phyloP scores from a whole-genome alignment of 192 early-diverging fungal genomes.

The Coemansia sp. region DNA sequence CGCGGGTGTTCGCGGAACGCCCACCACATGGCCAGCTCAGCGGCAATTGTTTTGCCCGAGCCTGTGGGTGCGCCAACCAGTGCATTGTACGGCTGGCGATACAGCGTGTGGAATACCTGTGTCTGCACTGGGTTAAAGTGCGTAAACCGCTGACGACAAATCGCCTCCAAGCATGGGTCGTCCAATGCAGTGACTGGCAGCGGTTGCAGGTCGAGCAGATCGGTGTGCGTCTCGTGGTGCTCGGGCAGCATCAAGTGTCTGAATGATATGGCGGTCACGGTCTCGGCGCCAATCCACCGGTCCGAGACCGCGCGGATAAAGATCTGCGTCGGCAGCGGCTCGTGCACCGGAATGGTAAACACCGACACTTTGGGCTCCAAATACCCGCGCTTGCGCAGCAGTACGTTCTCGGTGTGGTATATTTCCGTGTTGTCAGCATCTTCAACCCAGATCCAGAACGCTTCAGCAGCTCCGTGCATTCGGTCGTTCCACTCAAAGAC shows the following conservation, averaged over 20 bases:
- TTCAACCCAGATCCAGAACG: conserved; percentile 97
- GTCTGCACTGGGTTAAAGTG: conserved; percentile 99
- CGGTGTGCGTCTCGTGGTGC: conserved; percentile 81
- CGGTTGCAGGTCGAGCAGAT: conserved; percentile 89
- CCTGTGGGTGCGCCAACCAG: conserved; percentile 96
- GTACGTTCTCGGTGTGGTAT: conserved; percentile 88
- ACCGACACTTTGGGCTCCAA: conserved; percentile 68
- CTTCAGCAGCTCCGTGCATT: conserved; percentile 86
- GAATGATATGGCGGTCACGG: conserved; percentile 82
- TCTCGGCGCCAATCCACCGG: conserved; percentile 91
- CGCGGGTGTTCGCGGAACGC: conserved; percentile 81
- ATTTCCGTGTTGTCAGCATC: conserved; percentile 87
- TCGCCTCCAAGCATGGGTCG: conserved; percentile 78
- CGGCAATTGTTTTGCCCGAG: conserved; percentile 96
- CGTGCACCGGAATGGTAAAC: conserved; percentile 91
- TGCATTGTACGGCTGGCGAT: conserved; percentile 78
- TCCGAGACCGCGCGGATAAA: conserved; percentile 93
- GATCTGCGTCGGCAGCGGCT: conserved; percentile 88
- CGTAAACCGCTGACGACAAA: conserved; percentile 81
- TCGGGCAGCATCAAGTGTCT: conserved; percentile 88
- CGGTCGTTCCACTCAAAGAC: conserved; percentile 95
- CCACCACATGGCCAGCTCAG: conserved; percentile 93
- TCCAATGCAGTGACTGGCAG: conserved; percentile 83
- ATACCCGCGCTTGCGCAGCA: conserved; percentile 69
- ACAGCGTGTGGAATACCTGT: conserved; percentile 97